Evolutionary conservation across 176 grass and related monocot species (phyloP).

Genomic region (Oryza punctata): DNA sequence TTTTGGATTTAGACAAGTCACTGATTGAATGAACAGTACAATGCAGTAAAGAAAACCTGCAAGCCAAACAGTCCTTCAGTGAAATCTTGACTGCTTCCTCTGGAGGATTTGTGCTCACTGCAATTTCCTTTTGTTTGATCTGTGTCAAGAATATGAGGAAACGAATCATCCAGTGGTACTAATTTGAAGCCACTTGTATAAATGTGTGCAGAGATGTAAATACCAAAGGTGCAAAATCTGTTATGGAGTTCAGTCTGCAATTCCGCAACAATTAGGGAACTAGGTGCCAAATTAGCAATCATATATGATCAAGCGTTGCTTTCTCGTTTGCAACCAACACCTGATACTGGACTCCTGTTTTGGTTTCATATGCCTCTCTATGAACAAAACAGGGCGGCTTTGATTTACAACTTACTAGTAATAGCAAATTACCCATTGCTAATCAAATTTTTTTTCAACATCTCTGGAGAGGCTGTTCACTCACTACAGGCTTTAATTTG

Average conservation of each 20-base stretch:
- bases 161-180: background rate
- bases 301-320: background rate
- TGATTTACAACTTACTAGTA: background rate
- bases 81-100: conserved; percentile 93
- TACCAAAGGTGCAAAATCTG: background rate
- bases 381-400: background rate
- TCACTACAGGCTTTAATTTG: background rate
- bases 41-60: conserved; percentile 63
- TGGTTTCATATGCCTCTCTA: background rate
- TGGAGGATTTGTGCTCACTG: conserved; percentile 57
- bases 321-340: conserved; percentile 3
- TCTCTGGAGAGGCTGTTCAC: background rate
- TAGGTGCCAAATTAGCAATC: background rate
- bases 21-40: background rate
- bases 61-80: conserved; percentile 93
- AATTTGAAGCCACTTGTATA: conserved; percentile 5
- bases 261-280: background rate
- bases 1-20: background rate
- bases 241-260: background rate
- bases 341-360: background rate
- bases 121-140: conserved; percentile 61
- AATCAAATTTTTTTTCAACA: background rate
- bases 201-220: background rate
- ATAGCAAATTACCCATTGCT: background rate
- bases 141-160: conserved; percentile 31